These are phyloP conservation scores for Suhomyces ambrosiae DNA, from an alignment of 1,139 yeast genomes.

Conservation along the genomic window DNA sequence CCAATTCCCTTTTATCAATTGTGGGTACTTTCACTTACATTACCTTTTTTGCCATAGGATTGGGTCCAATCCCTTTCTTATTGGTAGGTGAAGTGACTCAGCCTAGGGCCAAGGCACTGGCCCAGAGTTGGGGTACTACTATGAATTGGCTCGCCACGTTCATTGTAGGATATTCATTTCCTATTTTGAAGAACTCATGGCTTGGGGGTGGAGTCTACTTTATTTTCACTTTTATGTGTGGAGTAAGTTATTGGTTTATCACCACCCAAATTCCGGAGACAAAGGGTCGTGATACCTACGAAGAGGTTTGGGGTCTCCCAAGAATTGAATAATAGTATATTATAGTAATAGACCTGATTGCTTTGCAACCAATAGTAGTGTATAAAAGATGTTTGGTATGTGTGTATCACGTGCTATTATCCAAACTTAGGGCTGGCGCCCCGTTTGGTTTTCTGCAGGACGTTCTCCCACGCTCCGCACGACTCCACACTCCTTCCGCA, in stretches of 20 bases:
- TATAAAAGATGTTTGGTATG: not conserved
- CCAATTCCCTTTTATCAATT: constrained; percentile 57
- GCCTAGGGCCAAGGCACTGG: constrained; percentile 73
- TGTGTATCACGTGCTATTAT: constrained; percentile 2
- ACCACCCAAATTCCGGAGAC: constrained; percentile 71
- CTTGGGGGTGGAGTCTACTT: constrained; percentile 83
- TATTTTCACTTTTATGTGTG: constrained; percentile 64
- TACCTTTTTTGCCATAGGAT: constrained; percentile 82
- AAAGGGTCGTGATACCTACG: constrained; percentile 60
- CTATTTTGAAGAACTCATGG: constrained; percentile 56
- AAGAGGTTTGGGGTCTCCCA: constrained; percentile 56
- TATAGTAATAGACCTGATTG: no score
- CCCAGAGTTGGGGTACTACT: constrained; percentile 91
- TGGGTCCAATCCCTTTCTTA: constrained; percentile 94
- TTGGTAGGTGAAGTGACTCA: constrained; percentile 89
- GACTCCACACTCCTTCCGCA: constrained; percentile 2
- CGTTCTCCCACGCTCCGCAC: not conserved
- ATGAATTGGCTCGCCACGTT: constrained; percentile 93
- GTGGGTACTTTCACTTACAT: constrained; percentile 73
- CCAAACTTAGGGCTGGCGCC: constrained; percentile 9
- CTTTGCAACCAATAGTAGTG: not conserved
- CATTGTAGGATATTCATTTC: constrained; percentile 77
- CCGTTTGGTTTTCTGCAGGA: not conserved
- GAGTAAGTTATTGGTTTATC: constrained; percentile 50
- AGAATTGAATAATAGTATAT: constrained; percentile 5